A percentile compares a stretch with the other conserved stretches of the same genome.
phyloP scores from a whole-genome alignment of 1,139 yeast species.

The Kurtzmaniella quercitrusa region DNA sequence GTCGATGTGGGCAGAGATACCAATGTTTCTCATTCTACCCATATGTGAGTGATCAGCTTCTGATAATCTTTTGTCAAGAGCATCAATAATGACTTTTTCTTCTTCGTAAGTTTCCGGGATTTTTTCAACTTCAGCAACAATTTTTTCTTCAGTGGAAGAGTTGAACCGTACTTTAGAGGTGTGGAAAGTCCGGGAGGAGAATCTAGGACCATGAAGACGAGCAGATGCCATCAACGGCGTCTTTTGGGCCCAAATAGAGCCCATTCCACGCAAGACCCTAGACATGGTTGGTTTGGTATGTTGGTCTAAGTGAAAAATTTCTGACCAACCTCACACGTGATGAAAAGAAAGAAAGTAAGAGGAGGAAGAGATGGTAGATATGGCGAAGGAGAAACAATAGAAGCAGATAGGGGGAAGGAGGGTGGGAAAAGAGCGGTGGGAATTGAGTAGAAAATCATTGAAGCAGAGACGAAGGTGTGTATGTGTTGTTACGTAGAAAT shows the following conservation, averaged over 20 bases:
- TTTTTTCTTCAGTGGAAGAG: no score
- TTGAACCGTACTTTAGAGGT: not conserved
- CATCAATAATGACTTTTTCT: conserved; percentile 64
- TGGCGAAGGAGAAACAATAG: not conserved
- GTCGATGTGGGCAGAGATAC: conserved; percentile 92
- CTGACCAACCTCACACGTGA: not conserved
- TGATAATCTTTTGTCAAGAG: conserved; percentile 47
- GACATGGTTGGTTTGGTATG: not conserved
- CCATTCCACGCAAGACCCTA: not conserved
- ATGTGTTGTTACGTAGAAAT: no score
- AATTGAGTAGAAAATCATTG: no score
- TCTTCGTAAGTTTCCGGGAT: conserved; percentile 57
- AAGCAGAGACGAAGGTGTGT: no score
- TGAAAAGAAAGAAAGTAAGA: no score
- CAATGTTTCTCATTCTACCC: conserved; percentile 78
- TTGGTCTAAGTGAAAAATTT: not conserved
- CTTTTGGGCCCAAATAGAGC: not conserved
- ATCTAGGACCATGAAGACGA: not conserved
- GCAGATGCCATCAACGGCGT: not conserved
- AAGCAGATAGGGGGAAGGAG: no score
- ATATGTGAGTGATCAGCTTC: conserved; percentile 57
- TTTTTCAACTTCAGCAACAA: conserved; percentile 4
- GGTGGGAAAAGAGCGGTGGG: no score
- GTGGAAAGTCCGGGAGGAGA: conserved; percentile 11
- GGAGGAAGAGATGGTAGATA: not conserved